Percentiles rank a stretch among this genome's conserved stretches.
Conservation (phyloP, 2,329 filamentous ascomycete species). For the Fusarium tjaetaba region DNA sequence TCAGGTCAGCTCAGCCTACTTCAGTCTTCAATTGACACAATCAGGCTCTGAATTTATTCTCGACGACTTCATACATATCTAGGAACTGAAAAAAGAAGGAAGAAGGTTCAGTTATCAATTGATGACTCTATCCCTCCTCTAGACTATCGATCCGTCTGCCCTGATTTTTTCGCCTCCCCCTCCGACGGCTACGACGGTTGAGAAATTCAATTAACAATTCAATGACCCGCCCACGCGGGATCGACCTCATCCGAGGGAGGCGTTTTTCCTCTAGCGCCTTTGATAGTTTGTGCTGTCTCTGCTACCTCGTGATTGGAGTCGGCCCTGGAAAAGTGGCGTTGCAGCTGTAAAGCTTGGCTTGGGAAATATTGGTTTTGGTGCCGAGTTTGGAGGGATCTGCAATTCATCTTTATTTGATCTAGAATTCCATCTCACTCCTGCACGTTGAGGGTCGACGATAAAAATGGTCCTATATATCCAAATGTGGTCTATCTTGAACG, state of each 20-base stretch:
- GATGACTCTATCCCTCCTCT: constrained; percentile 8
- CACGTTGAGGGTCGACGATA: neutral
- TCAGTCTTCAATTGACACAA: neutral
- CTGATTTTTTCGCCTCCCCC: constrained; percentile 19
- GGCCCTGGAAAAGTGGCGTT: constrained; percentile 32
- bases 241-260: constrained; percentile 24
- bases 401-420: neutral
- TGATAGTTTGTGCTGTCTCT: constrained; percentile 30
- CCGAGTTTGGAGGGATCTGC: neutral
- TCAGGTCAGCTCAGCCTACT: neutral
- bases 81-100: neutral
- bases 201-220: constrained; percentile 31
- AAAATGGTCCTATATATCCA: neutral
- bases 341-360: constrained; percentile 24
- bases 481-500: neutral
- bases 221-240: constrained; percentile 13
- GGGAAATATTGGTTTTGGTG: constrained; percentile 12
- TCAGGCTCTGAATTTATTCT: neutral
- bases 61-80: neutral
- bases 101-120: constrained; percentile 6
- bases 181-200: neutral
- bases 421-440: constrained; percentile 16
- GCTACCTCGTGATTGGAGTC: constrained; percentile 29
- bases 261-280: constrained; percentile 16
- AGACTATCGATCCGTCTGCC: constrained; percentile 19